Conservation (phyloP, 2,329 filamentous ascomycete genomes). For the Escovopsis sp. region DNA sequence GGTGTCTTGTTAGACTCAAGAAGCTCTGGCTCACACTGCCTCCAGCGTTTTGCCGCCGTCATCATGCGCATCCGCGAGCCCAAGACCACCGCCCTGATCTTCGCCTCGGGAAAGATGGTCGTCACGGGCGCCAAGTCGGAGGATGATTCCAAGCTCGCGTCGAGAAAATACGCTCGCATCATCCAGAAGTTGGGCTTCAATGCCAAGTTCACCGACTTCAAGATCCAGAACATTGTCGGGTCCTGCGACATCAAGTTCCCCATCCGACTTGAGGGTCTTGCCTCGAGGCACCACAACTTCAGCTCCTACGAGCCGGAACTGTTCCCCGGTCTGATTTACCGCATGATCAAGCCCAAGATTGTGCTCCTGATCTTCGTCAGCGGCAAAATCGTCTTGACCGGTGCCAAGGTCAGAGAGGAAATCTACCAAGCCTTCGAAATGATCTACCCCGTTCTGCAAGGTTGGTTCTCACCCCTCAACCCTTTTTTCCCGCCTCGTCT, state of each 20-base stretch:
- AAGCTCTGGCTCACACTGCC: conserved; percentile 7
- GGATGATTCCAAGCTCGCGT: conserved; percentile 93
- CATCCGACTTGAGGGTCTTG: conserved; percentile 88
- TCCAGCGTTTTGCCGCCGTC: conserved; percentile 89
- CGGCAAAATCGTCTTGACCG: conserved; percentile 95
- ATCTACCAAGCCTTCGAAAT: conserved; percentile 95
- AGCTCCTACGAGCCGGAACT: conserved; percentile 96
- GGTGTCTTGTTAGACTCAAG: neutral
- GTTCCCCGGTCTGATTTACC: conserved; percentile 98
- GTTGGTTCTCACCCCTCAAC: conserved; percentile 29
- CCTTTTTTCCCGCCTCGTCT: neutral
- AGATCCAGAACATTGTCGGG: conserved; percentile 99
- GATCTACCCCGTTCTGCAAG: conserved; percentile 91
- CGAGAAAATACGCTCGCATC: conserved; percentile 94
- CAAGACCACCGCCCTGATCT: conserved; percentile 96
- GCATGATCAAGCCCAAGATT: conserved; percentile 99
- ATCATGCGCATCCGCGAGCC: conserved; percentile 99
- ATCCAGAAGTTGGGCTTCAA: conserved; percentile 99
- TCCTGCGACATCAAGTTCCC: conserved; percentile 99
- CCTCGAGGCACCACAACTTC: conserved; percentile 97
- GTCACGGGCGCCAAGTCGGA: conserved; percentile 96
- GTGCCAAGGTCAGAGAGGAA: conserved; percentile 94
- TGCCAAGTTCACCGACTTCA: conserved; percentile 98
- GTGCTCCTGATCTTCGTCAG: conserved; percentile 95
- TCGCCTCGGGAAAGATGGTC: conserved; percentile 98